phyloP scores from a whole-genome alignment of 176 grass and related monocot genomes.

The Triticum turgidum region DNA sequence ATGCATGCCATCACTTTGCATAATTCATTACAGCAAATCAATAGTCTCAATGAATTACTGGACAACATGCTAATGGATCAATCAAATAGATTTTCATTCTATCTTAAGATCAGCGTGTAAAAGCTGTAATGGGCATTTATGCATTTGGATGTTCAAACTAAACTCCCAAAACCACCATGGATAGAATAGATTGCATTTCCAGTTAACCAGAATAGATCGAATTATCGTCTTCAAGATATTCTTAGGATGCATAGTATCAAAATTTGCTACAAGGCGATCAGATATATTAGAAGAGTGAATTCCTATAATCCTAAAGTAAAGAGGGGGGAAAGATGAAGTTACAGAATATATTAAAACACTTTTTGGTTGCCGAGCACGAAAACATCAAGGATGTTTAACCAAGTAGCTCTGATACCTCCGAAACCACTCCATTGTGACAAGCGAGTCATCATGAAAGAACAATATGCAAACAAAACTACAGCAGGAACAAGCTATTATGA shows the following conservation, averaged over 20 bases:
- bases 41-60: not conserved
- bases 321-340: not conserved
- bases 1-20: not conserved
- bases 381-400: not conserved
- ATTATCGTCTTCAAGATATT: not conserved
- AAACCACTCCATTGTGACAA: not conserved
- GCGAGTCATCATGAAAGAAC: not conserved
- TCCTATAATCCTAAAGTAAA: not conserved
- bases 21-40: not conserved
- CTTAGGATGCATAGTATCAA: not conserved
- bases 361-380: not conserved
- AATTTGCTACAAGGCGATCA: not conserved
- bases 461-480: constrained; percentile 12
- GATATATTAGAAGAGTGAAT: not conserved
- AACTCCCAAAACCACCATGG: not conserved
- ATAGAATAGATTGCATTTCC: not conserved
- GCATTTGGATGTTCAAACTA: not conserved
- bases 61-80: not conserved
- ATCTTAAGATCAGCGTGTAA: not conserved
- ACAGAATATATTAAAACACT: no score
- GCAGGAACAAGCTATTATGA: constrained; percentile 1
- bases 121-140: not conserved
- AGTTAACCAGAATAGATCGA: not conserved
- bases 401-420: not conserved
- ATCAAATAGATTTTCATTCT: constrained; percentile 6